phyloP scores from a whole-genome alignment of 2,329 filamentous ascomycete species.

The Macrophomina pseudophaseolina region DNA sequence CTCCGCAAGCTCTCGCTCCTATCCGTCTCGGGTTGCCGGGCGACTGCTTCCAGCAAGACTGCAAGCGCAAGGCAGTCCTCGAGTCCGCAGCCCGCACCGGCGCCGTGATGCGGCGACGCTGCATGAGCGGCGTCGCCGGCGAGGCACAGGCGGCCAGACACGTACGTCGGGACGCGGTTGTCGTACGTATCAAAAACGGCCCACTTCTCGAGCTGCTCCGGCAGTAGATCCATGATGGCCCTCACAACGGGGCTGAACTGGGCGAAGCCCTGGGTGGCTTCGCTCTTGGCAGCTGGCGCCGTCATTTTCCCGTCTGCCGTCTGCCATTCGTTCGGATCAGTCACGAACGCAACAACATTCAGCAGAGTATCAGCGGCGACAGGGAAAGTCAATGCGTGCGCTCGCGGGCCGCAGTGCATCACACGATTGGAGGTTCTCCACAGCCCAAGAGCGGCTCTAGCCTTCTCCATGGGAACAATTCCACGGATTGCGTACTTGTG shows the following conservation, averaged over 20 bases:
- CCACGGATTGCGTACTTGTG: conserved; percentile 22
- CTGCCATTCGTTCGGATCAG: conserved; percentile 29
- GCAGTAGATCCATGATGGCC: conserved; percentile 8
- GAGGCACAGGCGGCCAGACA: conserved; percentile 29
- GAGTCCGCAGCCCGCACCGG: conserved; percentile 31
- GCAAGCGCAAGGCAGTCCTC: conserved; percentile 29
- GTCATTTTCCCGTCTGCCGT: conserved; percentile 18
- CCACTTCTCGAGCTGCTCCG: conserved; percentile 24
- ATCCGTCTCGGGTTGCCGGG: not conserved
- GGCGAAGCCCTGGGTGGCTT: conserved; percentile 26
- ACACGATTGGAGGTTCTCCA: not conserved
- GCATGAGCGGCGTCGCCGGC: conserved; percentile 34
- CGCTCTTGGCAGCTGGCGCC: conserved; percentile 26
- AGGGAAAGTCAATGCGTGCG: conserved; percentile 30
- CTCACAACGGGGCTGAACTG: conserved; percentile 10
- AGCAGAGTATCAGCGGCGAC: conserved; percentile 29
- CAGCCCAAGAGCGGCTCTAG: conserved; percentile 4
- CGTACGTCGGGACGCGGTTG: conserved; percentile 28
- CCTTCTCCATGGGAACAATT: conserved; percentile 12
- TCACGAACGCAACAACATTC: conserved; percentile 31
- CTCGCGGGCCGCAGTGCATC: not conserved
- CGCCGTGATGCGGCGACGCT: conserved; percentile 31
- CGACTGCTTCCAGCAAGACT: not conserved
- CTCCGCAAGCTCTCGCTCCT: conserved; percentile 1
- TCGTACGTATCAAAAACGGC: conserved; percentile 31